These are phyloP conservation scores for Phytophthora cactorum DNA, from an alignment of 352 stramenopile genomes.

Conservation along the genomic window DNA sequence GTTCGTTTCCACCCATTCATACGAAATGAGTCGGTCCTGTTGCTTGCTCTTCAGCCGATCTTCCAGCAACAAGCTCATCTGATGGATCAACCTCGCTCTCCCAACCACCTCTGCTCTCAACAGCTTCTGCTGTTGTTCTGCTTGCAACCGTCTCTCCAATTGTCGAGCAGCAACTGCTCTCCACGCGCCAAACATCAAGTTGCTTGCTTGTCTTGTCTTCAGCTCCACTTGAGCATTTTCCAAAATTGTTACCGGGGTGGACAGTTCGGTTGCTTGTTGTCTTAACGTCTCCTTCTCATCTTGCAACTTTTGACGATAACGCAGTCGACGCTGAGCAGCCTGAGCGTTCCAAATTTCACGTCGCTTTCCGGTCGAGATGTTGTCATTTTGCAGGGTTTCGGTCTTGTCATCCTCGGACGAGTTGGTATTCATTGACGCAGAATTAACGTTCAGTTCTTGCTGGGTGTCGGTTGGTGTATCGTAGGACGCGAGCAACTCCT, in stretches of 20 bases:
- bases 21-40: neutral
- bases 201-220: neutral
- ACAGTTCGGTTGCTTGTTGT: constrained; percentile 8
- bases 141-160: constrained; percentile 16
- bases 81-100: constrained; percentile 5
- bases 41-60: constrained; percentile 4
- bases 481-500: constrained; percentile 9
- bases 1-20: constrained; percentile 1
- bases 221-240: neutral
- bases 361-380: constrained; percentile 1
- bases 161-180: constrained; percentile 19
- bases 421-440: neutral
- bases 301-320: constrained; percentile 25
- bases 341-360: constrained; percentile 25
- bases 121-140: constrained; percentile 13
- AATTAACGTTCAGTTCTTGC: neutral
- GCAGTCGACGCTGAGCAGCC: constrained; percentile 12
- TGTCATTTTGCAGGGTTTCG: neutral
- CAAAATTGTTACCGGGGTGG: neutral
- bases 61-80: constrained; percentile 6
- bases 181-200: constrained; percentile 12
- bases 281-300: constrained; percentile 15
- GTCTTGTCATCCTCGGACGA: neutral
- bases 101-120: constrained; percentile 16
- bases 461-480: neutral